phyloP scores from a whole-genome alignment of 2,329 filamentous ascomycete genomes.

The Westerdykella aurantiaca region DNA sequence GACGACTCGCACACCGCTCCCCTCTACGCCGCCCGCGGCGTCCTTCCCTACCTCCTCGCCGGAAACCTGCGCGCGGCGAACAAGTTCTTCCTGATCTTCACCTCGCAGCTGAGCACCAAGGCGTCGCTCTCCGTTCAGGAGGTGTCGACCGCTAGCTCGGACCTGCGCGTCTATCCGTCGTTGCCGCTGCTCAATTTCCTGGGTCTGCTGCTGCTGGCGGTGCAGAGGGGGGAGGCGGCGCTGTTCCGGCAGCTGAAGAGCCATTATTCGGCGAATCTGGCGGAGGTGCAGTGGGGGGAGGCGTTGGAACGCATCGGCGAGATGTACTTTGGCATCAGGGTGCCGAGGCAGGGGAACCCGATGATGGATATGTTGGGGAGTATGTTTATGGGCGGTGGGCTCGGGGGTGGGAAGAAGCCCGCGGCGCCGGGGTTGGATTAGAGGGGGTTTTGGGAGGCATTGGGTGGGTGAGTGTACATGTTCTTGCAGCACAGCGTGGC shows the following conservation, averaged over 20 bases:
- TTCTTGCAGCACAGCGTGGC: background rate
- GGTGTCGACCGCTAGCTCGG: constrained; percentile 67
- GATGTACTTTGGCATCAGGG: constrained; percentile 92
- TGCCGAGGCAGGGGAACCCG: constrained; percentile 84
- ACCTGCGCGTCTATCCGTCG: constrained; percentile 78
- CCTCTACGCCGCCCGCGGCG: constrained; percentile 75
- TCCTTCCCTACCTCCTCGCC: constrained; percentile 84
- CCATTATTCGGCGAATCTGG: constrained; percentile 75
- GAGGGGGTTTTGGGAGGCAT: background rate
- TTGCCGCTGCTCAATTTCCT: constrained; percentile 95
- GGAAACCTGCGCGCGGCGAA: constrained; percentile 89
- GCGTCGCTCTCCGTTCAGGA: constrained; percentile 68
- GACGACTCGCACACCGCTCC: constrained; percentile 84
- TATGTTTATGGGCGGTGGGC: constrained; percentile 74
- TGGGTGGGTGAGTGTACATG: background rate
- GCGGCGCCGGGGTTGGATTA: constrained; percentile 37
- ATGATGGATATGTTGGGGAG: constrained; percentile 98
- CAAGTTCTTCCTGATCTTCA: constrained; percentile 72
- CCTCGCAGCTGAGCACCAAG: constrained; percentile 57
- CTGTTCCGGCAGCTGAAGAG: constrained; percentile 74
- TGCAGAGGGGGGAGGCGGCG: constrained; percentile 72
- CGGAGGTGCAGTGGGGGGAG: constrained; percentile 73
- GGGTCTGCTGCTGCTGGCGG: constrained; percentile 71
- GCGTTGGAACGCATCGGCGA: constrained; percentile 82
- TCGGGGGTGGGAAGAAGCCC: constrained; percentile 47